Evolutionary conservation across 805 yeast species (phyloP).

Genomic region (Kuraishia piskuri): DNA sequence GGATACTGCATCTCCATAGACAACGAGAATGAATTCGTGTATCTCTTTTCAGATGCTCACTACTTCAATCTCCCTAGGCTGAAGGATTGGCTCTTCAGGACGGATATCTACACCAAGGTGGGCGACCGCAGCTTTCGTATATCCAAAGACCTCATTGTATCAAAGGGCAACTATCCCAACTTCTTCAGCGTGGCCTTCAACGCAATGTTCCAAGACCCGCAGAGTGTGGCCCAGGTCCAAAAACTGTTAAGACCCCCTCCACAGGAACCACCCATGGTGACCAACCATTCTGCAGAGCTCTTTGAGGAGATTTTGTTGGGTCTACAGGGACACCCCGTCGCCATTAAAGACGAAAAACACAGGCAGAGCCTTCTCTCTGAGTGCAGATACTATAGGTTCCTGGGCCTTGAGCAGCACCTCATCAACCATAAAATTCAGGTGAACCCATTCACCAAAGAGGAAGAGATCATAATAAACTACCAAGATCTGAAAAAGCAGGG

Average conservation of each 20-base stretch:
- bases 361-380: conserved; percentile 55
- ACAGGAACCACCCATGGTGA: conserved; percentile 44
- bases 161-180: conserved; percentile 70
- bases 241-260: conserved; percentile 74
- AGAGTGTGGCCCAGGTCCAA: conserved; percentile 24
- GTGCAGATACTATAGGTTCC: conserved; percentile 69
- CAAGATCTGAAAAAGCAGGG: conserved; percentile 36
- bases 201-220: conserved; percentile 40
- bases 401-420: conserved; percentile 64
- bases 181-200: conserved; percentile 60
- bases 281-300: conserved; percentile 41
- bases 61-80: conserved; percentile 62
- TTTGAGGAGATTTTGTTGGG: conserved; percentile 48
- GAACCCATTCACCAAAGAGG: conserved; percentile 41
- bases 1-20: conserved; percentile 66
- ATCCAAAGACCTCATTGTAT: conserved; percentile 41
- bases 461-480: conserved; percentile 50
- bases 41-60: conserved; percentile 59
- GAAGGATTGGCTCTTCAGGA: conserved; percentile 35
- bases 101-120: conserved; percentile 47
- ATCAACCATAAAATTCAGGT: conserved; percentile 38
- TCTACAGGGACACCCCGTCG: conserved; percentile 44
- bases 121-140: conserved; percentile 56
- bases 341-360: conserved; percentile 42
- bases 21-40: conserved; percentile 51